Evolutionary conservation across 2,329 filamentous ascomycete species (phyloP).

Genomic region (Neopestalotiopsis sp.): DNA sequence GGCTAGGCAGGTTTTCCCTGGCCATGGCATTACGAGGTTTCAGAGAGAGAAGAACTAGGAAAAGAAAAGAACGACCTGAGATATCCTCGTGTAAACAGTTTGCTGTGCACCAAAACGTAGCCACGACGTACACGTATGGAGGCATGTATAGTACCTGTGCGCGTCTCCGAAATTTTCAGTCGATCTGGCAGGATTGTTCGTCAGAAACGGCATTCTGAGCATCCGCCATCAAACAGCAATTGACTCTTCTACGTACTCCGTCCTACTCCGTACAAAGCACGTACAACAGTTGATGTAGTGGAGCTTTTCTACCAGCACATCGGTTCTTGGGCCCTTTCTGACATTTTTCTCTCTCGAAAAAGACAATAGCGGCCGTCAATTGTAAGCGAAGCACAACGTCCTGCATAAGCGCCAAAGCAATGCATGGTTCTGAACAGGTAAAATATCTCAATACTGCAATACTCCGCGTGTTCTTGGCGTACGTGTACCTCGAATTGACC

Average conservation of each 20-base stretch:
- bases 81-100: not conserved
- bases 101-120: not conserved
- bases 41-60: not conserved
- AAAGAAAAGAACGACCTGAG: not conserved
- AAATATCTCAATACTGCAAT: not conserved
- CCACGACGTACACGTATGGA: not conserved
- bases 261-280: not conserved
- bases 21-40: not conserved
- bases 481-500: not conserved
- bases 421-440: not conserved
- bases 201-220: no score
- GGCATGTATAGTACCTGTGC: not conserved
- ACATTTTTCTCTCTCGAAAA: not conserved
- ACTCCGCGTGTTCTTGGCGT: not conserved
- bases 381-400: not conserved
- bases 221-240: no score
- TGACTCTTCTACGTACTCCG: no score
- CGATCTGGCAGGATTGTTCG: not conserved
- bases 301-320: not conserved
- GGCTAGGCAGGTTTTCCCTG: not conserved
- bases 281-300: not conserved
- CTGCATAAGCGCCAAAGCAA: not conserved
- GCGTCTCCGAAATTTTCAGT: not conserved
- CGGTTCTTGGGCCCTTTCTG: not conserved
- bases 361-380: no score